A percentile compares a stretch with the other conserved stretches of the same genome.
Evolutionary conservation across 371 early-diverging fungal genomes (phyloP).

Genomic region (Umbelopsis sp.): DNA sequence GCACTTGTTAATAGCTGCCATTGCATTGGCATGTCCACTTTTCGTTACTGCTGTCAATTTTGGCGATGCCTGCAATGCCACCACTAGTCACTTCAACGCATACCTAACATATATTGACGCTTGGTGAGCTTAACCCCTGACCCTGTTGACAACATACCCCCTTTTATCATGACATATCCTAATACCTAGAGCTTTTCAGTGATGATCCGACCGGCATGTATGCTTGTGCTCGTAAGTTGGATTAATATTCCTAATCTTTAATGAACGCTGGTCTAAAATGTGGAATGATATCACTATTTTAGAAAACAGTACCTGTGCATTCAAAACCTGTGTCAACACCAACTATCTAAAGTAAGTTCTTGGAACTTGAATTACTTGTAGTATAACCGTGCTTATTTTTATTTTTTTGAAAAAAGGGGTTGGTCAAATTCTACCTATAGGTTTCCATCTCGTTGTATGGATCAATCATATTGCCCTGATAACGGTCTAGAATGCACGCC

Average conservation of each 20-base stretch:
- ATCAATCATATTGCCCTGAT: conserved; percentile 44
- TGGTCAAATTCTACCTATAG: conserved; percentile 7
- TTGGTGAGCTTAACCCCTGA: neutral
- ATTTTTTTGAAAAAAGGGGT: neutral
- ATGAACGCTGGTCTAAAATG: too few species aligned
- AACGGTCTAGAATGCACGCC: conserved; percentile 39
- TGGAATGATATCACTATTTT: neutral
- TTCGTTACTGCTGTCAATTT: neutral
- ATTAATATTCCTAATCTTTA: neutral
- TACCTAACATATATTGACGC: conserved; percentile 12
- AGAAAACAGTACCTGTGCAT: conserved; percentile 2
- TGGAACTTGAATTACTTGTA: neutral
- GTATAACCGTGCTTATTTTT: neutral
- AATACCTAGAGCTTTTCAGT: neutral
- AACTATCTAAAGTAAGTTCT: conserved; percentile 8
- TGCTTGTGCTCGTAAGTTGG: conserved; percentile 8
- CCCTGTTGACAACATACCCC: neutral
- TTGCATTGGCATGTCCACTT: neutral
- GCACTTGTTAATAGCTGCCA: neutral
- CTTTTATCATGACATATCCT: neutral
- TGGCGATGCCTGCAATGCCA: neutral
- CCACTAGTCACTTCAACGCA: conserved; percentile 3
- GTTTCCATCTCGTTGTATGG: conserved; percentile 39
- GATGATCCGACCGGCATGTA: conserved; percentile 13
- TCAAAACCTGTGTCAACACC: conserved; percentile 14